Evolutionary conservation across 208 protist species (phyloP).

Genomic region (Leishmania tarentolae): DNA sequence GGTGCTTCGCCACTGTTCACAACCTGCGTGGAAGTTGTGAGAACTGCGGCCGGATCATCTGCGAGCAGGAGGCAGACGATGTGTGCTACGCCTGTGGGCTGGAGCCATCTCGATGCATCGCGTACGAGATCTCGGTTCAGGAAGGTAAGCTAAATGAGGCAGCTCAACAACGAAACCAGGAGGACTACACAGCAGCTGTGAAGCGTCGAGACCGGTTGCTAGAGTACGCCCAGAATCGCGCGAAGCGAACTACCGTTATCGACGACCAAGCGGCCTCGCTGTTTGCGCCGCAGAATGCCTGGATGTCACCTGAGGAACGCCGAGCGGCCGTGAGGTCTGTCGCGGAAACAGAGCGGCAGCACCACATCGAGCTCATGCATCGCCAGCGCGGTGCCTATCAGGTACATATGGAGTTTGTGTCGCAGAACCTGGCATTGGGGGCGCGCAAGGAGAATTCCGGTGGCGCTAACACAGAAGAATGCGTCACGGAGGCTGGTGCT

Average conservation of each 20-base stretch:
- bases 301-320: slow-evolving; percentile 74
- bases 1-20: slow-evolving; percentile 88
- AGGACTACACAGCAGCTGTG: slow-evolving; percentile 70
- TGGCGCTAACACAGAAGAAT: not conserved
- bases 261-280: slow-evolving; percentile 85
- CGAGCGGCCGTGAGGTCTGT: slow-evolving; percentile 50
- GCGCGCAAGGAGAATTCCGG: slow-evolving; percentile 39
- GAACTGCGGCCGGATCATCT: slow-evolving; percentile 92
- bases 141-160: slow-evolving; percentile 78
- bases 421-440: slow-evolving; percentile 69
- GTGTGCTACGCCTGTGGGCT: slow-evolving; percentile 86
- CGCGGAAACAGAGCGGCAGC: slow-evolving; percentile 48
- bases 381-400: slow-evolving; percentile 58
- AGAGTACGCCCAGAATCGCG: slow-evolving; percentile 69
- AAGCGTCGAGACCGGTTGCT: slow-evolving; percentile 74
- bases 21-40: slow-evolving; percentile 77
- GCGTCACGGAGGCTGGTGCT: slow-evolving; percentile 1
- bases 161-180: slow-evolving; percentile 57
- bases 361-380: slow-evolving; percentile 69
- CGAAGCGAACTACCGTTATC: slow-evolving; percentile 82
- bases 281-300: slow-evolving; percentile 74
- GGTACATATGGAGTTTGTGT: slow-evolving; percentile 82
- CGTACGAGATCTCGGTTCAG: slow-evolving; percentile 82
- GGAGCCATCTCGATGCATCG: slow-evolving; percentile 65
- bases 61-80: slow-evolving; percentile 84